Evolutionary conservation across 345 rosid genomes (phyloP).

Genomic region (Salix arbutifolia): DNA sequence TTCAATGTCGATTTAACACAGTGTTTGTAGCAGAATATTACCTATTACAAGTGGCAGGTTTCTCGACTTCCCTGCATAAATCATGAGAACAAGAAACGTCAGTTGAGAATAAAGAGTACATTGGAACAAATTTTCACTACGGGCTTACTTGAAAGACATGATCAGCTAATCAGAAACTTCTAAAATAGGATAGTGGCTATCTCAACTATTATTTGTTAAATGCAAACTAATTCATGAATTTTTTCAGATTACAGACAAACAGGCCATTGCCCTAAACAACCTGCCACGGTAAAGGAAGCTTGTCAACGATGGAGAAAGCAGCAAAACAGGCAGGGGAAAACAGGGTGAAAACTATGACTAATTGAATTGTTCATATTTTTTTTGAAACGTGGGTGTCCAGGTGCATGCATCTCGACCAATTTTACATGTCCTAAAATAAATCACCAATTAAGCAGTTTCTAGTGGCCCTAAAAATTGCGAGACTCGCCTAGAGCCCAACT

Average conservation of each 20-base stretch:
- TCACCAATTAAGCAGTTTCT: no score
- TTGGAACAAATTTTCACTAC: no score
- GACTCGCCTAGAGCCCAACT: no score
- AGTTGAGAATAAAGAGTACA: conserved; percentile 1
- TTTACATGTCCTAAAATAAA: rapidly evolving
- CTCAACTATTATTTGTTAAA: neutral
- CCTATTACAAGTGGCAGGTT: conserved; percentile 5
- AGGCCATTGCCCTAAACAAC: neutral
- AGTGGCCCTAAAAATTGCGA: rapidly evolving
- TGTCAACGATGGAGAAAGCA: neutral
- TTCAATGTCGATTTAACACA: neutral
- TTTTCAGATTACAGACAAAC: neutral
- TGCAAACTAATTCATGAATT: neutral
- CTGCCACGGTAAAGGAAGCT: neutral
- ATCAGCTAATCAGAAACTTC: neutral
- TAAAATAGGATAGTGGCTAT: neutral
- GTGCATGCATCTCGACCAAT: rapidly evolving
- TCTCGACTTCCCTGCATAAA: conserved; percentile 20
- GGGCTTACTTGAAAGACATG: neutral
- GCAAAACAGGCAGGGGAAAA: neutral
- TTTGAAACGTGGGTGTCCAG: no score
- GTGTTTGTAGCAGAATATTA: conserved; percentile 4
- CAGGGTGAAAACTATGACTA: neutral
- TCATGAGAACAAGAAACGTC: conserved; percentile 13
- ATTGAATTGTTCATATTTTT: neutral